Percentiles rank a stretch among this genome's conserved stretches.
Conservation (phyloP, 2,329 filamentous ascomycete genomes). For the Arthroderma uncinatum region DNA sequence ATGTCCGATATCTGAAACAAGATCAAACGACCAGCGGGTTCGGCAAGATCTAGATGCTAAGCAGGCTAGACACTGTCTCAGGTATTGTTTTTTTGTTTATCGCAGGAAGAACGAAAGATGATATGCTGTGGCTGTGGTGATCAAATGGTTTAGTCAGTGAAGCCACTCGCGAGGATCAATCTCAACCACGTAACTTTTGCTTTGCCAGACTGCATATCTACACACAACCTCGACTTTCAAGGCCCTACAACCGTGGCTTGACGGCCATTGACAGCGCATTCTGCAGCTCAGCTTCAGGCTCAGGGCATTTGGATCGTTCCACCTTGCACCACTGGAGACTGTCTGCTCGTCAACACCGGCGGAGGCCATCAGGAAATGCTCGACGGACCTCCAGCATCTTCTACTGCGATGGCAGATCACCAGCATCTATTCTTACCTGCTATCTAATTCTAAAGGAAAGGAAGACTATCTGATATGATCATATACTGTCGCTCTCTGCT, state of each 20-base stretch:
- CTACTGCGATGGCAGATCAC: neutral
- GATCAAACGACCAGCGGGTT: neutral
- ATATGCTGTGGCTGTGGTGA: too few relatives aligned
- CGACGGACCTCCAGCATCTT: neutral
- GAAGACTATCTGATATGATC: neutral
- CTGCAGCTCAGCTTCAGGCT: neutral
- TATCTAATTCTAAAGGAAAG: neutral
- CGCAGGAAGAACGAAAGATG: too few relatives aligned
- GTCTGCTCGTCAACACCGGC: neutral
- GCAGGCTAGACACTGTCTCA: neutral
- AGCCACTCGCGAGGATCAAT: neutral
- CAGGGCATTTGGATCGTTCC: neutral
- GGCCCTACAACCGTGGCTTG: neutral
- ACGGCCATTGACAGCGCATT: neutral
- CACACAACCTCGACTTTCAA: too few relatives aligned
- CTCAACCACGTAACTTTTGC: neutral
- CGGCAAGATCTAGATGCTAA: neutral
- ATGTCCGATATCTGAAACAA: neutral
- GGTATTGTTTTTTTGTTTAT: neutral
- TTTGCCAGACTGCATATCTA: too few relatives aligned
- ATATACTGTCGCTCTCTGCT: neutral
- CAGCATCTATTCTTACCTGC: neutral
- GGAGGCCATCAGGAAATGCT: neutral
- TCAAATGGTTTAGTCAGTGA: too few relatives aligned
- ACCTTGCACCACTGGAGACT: neutral